These are phyloP conservation scores for Wallemia mellicola DNA, from an alignment of 1,284 basidiomycete species.

Conservation along the genomic window DNA sequence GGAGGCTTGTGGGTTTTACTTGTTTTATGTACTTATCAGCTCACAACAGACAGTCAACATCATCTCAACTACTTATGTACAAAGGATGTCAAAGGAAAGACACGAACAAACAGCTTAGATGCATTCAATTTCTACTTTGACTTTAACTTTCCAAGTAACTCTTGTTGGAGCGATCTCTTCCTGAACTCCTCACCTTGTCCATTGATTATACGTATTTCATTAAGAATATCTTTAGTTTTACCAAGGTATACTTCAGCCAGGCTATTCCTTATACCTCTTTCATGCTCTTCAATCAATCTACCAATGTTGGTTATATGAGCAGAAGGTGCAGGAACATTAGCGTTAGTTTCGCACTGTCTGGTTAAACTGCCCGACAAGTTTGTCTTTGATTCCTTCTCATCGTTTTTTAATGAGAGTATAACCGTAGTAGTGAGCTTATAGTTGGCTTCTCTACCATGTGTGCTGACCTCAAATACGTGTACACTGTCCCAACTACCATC, in stretches of 20 bases:
- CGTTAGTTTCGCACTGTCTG: constrained; percentile 59
- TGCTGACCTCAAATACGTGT: constrained; percentile 81
- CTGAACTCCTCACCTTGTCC: constrained; percentile 52
- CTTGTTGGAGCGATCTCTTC: constrained; percentile 66
- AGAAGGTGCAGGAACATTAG: constrained; percentile 37
- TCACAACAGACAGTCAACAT: background rate
- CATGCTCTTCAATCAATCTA: constrained; percentile 89
- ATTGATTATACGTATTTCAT: constrained; percentile 58
- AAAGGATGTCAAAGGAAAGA: background rate
- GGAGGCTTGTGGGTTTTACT: background rate
- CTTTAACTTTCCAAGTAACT: constrained; percentile 38
- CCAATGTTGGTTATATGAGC: constrained; percentile 81
- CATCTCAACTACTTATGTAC: background rate
- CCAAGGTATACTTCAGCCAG: constrained; percentile 95
- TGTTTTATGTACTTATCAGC: background rate
- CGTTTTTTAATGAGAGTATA: constrained; percentile 53
- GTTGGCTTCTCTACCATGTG: constrained; percentile 64
- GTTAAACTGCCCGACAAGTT: constrained; percentile 87
- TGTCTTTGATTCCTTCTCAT: constrained; percentile 34
- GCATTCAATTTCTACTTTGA: constrained; percentile 6
- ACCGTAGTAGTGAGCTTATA: constrained; percentile 95
- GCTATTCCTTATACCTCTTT: constrained; percentile 89
- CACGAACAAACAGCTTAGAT: background rate
- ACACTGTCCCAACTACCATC: constrained; percentile 82
- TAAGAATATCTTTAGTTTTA: constrained; percentile 83